phyloP scores from a whole-genome alignment of 2,329 filamentous ascomycete species.

The Cercospora zeae-maydis region DNA sequence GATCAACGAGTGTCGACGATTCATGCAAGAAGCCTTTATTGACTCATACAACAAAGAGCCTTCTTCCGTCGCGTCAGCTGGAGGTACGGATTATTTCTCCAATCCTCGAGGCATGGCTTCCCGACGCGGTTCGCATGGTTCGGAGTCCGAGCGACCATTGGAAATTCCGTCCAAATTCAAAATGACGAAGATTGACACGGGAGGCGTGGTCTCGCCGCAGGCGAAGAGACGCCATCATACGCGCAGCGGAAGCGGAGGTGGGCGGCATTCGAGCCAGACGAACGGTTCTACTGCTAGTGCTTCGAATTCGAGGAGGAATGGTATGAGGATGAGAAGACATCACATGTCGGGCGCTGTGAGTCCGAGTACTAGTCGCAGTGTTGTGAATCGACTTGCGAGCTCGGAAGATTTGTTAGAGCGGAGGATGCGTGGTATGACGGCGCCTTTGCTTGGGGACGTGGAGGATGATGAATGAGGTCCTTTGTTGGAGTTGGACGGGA shows the following conservation, averaged over 20 bases:
- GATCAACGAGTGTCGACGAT: conserved; percentile 71
- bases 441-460: conserved; percentile 7
- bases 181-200: conserved; percentile 22
- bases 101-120: conserved; percentile 14
- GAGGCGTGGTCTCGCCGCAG: not conserved
- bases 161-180: conserved; percentile 62
- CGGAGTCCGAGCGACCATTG: conserved; percentile 74
- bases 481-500: not conserved
- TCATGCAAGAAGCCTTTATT: conserved; percentile 77
- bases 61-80: conserved; percentile 18
- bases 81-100: conserved; percentile 27
- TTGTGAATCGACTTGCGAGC: conserved; percentile 45
- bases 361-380: conserved; percentile 35
- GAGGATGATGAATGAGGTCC: not conserved
- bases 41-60: conserved; percentile 41
- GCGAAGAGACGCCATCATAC: conserved; percentile 11
- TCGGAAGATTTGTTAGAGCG: conserved; percentile 46
- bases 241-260: conserved; percentile 13
- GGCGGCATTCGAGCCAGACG: conserved; percentile 17
- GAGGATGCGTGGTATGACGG: conserved; percentile 48
- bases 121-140: conserved; percentile 45
- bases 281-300: conserved; percentile 4
- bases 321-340: conserved; percentile 29
- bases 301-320: conserved; percentile 27
- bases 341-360: conserved; percentile 28